These are phyloP conservation scores for Bipolaris victoriae DNA, from an alignment of 2,329 filamentous ascomycete genomes.

Conservation along the genomic window DNA sequence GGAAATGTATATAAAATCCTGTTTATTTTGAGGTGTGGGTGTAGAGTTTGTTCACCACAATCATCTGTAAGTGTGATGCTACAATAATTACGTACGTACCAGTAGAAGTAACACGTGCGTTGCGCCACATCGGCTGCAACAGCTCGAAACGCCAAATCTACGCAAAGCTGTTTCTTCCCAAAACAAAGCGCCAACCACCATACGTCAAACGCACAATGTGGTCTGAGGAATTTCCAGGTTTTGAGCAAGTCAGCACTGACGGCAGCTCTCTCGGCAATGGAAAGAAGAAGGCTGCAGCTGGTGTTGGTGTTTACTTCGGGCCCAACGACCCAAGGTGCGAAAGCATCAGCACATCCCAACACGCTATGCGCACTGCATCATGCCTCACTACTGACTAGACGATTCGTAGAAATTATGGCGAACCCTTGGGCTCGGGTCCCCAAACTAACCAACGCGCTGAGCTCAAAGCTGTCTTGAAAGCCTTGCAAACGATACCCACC, in stretches of 20 bases:
- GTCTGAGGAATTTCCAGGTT: background rate
- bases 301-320: constrained; percentile 58
- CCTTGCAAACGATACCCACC: background rate
- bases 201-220: background rate
- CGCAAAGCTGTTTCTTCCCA: too few relatives aligned
- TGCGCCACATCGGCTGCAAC: too few relatives aligned
- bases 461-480: constrained; percentile 73
- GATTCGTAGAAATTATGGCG: background rate
- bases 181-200: background rate
- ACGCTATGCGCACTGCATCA: background rate
- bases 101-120: too few relatives aligned
- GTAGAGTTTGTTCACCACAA: too few relatives aligned
- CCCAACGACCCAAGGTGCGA: background rate
- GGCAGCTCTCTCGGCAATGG: constrained; percentile 52
- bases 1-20: too few relatives aligned
- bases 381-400: background rate
- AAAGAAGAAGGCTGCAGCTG: constrained; percentile 57
- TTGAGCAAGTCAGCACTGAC: background rate
- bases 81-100: too few relatives aligned
- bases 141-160: too few relatives aligned
- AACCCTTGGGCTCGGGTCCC: background rate
- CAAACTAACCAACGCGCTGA: constrained; percentile 95
- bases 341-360: background rate
- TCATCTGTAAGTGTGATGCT: too few relatives aligned
- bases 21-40: too few relatives aligned